Percentiles rank a stretch among this genome's conserved stretches.
phyloP scores from a whole-genome alignment of 2,329 filamentous ascomycete species.

The Trichoderma brevicompactum region DNA sequence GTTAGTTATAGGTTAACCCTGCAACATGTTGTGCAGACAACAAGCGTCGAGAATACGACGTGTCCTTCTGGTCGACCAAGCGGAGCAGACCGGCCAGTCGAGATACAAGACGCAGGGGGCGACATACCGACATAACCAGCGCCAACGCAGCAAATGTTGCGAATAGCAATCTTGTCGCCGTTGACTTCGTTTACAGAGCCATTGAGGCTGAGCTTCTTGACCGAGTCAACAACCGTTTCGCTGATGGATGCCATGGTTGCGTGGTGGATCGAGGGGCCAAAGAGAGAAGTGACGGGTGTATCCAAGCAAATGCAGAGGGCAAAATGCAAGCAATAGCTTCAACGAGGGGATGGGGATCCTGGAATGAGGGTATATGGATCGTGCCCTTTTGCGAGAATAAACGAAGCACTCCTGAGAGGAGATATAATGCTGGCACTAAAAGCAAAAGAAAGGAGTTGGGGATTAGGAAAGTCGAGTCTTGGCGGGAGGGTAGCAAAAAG shows the following conservation, averaged over 20 bases:
- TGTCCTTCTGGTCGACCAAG: constrained; percentile 1
- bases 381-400: constrained; percentile 16
- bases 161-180: constrained; percentile 46
- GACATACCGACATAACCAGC: constrained; percentile 75
- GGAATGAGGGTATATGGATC: constrained; percentile 21
- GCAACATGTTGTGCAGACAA: not conserved
- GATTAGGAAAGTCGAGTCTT: constrained; percentile 24
- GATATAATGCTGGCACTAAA: constrained; percentile 15
- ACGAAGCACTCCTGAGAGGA: constrained; percentile 10
- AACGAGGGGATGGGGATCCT: constrained; percentile 26
- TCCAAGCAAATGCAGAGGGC: not conserved
- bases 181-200: constrained; percentile 40
- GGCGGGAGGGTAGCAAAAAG: constrained; percentile 12
- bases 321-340: constrained; percentile 2
- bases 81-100: not conserved
- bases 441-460: constrained; percentile 23
- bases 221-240: constrained; percentile 37
- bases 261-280: constrained; percentile 18
- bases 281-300: constrained; percentile 17
- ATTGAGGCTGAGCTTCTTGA: constrained; percentile 42
- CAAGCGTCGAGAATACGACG: constrained; percentile 1
- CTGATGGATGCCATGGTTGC: constrained; percentile 35
- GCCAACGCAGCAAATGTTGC: constrained; percentile 73
- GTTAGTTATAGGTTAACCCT: not conserved
- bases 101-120: not conserved